Conservation (phyloP, 2,329 filamentous ascomycete genomes). For the Fusarium sp. region DNA sequence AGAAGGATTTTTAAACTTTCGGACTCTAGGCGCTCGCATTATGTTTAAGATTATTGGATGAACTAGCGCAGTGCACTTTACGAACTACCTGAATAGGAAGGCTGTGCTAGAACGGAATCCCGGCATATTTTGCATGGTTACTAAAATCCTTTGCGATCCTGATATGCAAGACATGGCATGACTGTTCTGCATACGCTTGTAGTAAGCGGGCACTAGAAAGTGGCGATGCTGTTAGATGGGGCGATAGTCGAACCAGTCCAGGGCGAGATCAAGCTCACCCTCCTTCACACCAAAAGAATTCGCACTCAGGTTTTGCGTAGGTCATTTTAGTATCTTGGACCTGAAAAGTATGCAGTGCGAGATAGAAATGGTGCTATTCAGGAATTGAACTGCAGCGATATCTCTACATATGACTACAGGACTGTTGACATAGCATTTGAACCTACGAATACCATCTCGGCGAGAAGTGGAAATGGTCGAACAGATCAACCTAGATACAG, state of each 20-base stretch:
- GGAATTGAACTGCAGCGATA: not conserved
- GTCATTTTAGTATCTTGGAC: accelerated
- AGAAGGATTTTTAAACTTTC: not conserved
- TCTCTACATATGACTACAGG: accelerated
- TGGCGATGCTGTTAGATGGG: not conserved
- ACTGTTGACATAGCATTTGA: too few species aligned
- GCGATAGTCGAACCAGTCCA: accelerated
- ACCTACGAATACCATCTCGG: too few species aligned
- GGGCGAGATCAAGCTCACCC: not conserved
- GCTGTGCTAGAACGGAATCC: not conserved
- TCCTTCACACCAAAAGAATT: accelerated
- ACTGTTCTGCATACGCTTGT: accelerated
- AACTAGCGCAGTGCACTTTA: not conserved
- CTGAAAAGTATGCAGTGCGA: accelerated
- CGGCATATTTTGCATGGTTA: not conserved
- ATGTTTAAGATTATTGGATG: not conserved
- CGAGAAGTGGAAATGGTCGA: too few species aligned
- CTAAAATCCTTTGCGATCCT: not conserved
- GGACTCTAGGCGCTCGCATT: not conserved
- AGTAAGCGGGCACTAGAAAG: not conserved
- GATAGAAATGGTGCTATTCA: not conserved
- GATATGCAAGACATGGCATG: not conserved
- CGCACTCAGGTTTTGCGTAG: not conserved
- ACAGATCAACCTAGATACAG: not conserved
- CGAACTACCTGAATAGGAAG: not conserved